Evolutionary conservation across 257 asterid genomes (phyloP).

Genomic region (Hygrophila difformis): DNA sequence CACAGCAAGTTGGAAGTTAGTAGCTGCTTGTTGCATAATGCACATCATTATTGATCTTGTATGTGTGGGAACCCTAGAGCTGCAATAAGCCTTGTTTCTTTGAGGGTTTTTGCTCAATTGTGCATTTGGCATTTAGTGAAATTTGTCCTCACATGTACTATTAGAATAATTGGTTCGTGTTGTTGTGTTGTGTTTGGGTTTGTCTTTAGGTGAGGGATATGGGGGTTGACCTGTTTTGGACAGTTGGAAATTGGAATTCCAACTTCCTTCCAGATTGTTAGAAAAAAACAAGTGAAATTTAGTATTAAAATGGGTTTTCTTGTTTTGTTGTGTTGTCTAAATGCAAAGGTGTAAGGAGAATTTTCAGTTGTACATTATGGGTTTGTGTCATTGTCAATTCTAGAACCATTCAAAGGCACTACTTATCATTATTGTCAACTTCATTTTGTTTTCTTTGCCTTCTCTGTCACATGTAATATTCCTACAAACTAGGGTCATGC

Average conservation of each 20-base stretch:
- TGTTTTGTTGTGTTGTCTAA: not conserved
- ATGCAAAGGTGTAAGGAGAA: slow-evolving; percentile 14
- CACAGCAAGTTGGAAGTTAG: slow-evolving; percentile 10
- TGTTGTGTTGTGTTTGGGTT: slow-evolving; percentile 13
- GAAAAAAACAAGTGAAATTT: too few species aligned
- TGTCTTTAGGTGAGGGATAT: slow-evolving; percentile 7
- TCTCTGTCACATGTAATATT: not conserved
- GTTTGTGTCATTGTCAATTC: slow-evolving; percentile 7
- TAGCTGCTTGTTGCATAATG: too few species aligned
- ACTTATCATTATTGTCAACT: slow-evolving; percentile 19
- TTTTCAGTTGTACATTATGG: not conserved
- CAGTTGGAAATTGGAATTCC: too few species aligned
- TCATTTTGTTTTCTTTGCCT: slow-evolving; percentile 5
- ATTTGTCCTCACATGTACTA: slow-evolving; percentile 15
- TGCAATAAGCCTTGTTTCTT: slow-evolving; percentile 6
- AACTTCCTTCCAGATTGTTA: too few species aligned
- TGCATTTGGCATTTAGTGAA: slow-evolving; percentile 5
- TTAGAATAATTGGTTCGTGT: slow-evolving; percentile 5
- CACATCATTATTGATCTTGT: too few species aligned
- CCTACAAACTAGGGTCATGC: not conserved
- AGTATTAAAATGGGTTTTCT: too few species aligned
- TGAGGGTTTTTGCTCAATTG: slow-evolving; percentile 15
- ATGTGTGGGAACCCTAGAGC: too few species aligned
- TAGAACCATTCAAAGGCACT: slow-evolving; percentile 13
- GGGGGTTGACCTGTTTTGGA: slow-evolving; percentile 2